These are phyloP conservation scores for Metschnikowia colocasiae DNA, from an alignment of 805 yeast genomes.

Conservation along the genomic window DNA sequence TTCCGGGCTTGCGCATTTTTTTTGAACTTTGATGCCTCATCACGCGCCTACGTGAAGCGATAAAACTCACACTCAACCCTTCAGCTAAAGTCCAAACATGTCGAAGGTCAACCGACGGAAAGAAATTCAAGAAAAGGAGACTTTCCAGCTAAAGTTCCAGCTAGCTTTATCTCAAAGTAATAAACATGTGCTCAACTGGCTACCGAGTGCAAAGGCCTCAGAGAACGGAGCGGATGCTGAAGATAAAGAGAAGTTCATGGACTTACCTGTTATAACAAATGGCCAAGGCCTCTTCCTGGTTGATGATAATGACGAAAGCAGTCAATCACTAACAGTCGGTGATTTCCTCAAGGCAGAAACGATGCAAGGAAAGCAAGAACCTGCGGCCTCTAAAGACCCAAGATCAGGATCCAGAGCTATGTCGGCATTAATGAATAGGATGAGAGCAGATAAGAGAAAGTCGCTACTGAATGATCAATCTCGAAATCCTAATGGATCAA, in stretches of 20 bases:
- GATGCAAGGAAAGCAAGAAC: conserved; percentile 4
- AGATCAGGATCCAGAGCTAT: conserved; percentile 31
- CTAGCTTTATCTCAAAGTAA: conserved; percentile 38
- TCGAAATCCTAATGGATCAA: neutral
- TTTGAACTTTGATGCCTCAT: neutral
- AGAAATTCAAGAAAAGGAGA: conserved; percentile 46
- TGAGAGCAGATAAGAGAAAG: conserved; percentile 26
- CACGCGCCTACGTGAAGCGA: neutral
- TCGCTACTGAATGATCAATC: conserved; percentile 7
- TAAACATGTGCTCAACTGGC: conserved; percentile 38
- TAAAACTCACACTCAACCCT: neutral
- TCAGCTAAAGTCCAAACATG: conserved; percentile 7
- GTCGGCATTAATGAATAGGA: conserved; percentile 36
- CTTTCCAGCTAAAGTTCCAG: conserved; percentile 45
- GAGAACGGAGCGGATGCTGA: conserved; percentile 2
- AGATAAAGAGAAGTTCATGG: conserved; percentile 21
- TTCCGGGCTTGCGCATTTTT: conserved; percentile 22
- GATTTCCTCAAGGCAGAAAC: conserved; percentile 23
- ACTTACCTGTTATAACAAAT: conserved; percentile 33
- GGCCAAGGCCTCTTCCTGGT: conserved; percentile 29
- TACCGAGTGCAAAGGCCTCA: conserved; percentile 15
- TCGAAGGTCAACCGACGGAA: conserved; percentile 30
- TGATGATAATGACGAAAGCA: conserved; percentile 8
- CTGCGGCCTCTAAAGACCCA: conserved; percentile 8
- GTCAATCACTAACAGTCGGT: conserved; percentile 20